Conservation (phyloP, 1,284 basidiomycete species). For the Rhodotorula sp. region DNA sequence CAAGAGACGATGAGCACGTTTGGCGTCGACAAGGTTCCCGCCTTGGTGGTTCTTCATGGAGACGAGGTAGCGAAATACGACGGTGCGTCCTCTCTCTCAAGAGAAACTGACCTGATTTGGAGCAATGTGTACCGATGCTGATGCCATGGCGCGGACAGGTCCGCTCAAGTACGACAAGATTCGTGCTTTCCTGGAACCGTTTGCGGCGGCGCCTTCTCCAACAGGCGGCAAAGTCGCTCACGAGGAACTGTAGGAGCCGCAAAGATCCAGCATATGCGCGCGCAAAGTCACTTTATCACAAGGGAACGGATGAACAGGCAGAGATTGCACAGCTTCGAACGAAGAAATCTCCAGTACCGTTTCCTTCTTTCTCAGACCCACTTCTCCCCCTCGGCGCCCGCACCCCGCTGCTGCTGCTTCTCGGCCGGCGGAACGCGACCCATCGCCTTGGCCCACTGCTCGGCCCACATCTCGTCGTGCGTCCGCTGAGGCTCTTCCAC, state of each 20-base stretch:
- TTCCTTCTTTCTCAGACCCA: neutral
- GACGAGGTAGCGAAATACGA: conserved; percentile 31
- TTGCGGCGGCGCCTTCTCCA: neutral
- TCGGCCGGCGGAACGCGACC: neutral
- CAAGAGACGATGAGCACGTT: conserved; percentile 27
- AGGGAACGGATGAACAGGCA: neutral
- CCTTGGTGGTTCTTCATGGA: conserved; percentile 25
- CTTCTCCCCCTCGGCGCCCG: no score
- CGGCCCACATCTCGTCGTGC: neutral
- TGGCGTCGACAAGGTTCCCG: conserved; percentile 37
- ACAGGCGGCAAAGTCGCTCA: conserved; percentile 15
- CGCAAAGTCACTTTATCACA: neutral
- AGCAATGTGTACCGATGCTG: neutral
- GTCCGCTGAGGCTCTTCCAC: neutral
- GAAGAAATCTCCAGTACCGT: neutral
- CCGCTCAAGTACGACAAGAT: conserved; percentile 40
- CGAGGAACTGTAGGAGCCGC: conserved; percentile 18
- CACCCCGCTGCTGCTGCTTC: neutral
- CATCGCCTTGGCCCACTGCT: conserved; percentile 1
- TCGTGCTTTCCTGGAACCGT: conserved; percentile 26
- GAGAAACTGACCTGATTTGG: neutral
- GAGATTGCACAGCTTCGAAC: no score
- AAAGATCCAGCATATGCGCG: no score
- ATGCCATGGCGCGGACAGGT: conserved; percentile 4
- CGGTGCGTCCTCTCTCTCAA: conserved; percentile 16